phyloP scores from a whole-genome alignment of 371 early-diverging fungal genomes.

The Mortierella sp. region DNA sequence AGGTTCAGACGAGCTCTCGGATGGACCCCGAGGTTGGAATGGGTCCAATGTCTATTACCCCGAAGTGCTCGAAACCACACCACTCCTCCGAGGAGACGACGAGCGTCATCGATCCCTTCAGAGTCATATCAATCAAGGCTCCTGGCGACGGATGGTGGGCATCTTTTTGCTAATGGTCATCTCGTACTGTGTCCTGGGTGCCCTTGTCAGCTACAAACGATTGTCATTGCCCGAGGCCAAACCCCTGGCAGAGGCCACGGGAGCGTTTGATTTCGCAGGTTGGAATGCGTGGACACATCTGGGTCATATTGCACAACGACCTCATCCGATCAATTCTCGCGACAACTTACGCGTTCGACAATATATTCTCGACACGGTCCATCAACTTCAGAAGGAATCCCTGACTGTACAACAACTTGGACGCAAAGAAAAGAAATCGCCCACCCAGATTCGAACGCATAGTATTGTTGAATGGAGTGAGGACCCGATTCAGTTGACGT shows the following conservation, averaged over 20 bases:
- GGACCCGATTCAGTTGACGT: conserved; percentile 50
- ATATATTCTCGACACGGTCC: conserved; percentile 49
- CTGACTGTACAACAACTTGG: background rate
- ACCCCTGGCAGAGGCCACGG: conserved; percentile 56
- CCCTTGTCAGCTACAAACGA: conserved; percentile 44
- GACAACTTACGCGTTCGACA: conserved; percentile 50
- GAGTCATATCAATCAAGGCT: conserved; percentile 36
- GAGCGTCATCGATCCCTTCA: no score
- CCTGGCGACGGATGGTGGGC: conserved; percentile 53
- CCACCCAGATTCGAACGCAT: conserved; percentile 17
- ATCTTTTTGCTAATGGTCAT: conserved; percentile 40
- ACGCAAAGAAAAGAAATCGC: no score
- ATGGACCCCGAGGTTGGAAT: no score
- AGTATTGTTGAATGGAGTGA: conserved; percentile 54
- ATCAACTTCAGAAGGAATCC: conserved; percentile 57
- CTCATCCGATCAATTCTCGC: conserved; percentile 65
- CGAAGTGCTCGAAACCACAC: no score
- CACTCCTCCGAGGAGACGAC: no score
- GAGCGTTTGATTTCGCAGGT: conserved; percentile 57
- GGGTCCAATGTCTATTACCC: no score
- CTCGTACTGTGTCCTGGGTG: conserved; percentile 44
- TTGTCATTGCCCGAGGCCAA: conserved; percentile 58
- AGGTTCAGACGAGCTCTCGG: no score
- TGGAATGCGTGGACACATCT: conserved; percentile 66
- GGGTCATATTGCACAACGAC: conserved; percentile 58